A percentile compares a stretch with the other conserved stretches of the same genome.
phyloP scores from a whole-genome alignment of 2,329 filamentous ascomycete genomes.

The Sphaerostilbella broomeana region DNA sequence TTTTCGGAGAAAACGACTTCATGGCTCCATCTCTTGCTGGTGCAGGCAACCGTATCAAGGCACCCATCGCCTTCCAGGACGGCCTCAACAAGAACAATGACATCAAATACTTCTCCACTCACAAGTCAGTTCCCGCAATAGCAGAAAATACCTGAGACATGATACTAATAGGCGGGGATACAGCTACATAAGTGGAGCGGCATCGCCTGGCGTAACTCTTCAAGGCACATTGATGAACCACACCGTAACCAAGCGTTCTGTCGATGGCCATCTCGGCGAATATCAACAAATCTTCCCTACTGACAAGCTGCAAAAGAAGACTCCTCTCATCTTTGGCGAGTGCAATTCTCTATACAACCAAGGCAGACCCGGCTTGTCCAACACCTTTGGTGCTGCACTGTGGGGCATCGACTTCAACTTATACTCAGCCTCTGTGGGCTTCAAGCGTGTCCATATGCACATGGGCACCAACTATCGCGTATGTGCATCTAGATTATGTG shows the following conservation, averaged over 20 bases:
- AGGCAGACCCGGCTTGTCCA: constrained; percentile 54
- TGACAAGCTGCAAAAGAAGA: constrained; percentile 11
- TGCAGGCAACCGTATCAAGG: constrained; percentile 43
- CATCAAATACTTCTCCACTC: constrained; percentile 49
- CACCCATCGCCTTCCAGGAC: constrained; percentile 43
- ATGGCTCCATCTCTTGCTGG: constrained; percentile 54
- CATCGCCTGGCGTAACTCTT: constrained; percentile 53
- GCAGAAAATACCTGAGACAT: not conserved
- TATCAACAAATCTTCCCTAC: constrained; percentile 34
- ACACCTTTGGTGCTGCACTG: constrained; percentile 59
- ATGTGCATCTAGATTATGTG: constrained; percentile 2
- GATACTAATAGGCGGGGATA: constrained; percentile 2
- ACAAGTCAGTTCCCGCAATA: constrained; percentile 43
- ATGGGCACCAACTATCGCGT: constrained; percentile 55
- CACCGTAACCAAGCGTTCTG: constrained; percentile 41
- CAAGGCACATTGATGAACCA: constrained; percentile 60
- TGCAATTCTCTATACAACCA: constrained; percentile 57
- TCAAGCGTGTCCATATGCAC: constrained; percentile 57
- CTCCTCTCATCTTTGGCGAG: constrained; percentile 54
- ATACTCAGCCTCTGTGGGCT: constrained; percentile 47
- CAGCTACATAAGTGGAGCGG: constrained; percentile 57
- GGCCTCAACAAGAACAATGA: constrained; percentile 43
- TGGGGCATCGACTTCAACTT: constrained; percentile 59
- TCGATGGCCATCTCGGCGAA: constrained; percentile 42
- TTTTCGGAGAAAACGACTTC: constrained; percentile 24